Percentiles rank a stretch among this genome's conserved stretches.
These are phyloP conservation scores for Camelina sativa DNA, from an alignment of 345 rosid genomes.

Conservation along the genomic window DNA sequence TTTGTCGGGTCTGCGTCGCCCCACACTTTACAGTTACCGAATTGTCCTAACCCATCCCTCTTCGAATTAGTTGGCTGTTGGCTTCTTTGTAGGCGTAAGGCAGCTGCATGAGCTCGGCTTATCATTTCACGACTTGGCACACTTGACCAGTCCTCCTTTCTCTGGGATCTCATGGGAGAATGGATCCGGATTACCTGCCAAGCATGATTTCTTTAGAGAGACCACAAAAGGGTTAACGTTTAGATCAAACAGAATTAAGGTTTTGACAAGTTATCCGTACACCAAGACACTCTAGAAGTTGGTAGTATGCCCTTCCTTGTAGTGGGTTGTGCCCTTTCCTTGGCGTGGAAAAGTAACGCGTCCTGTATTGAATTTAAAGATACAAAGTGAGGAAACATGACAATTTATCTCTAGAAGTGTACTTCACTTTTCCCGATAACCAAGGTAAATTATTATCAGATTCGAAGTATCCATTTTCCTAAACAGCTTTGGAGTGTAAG, in stretches of 20 bases:
- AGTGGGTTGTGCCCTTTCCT: conserved; percentile 98
- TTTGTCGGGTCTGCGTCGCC: conserved; percentile 59
- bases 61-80: conserved; percentile 43
- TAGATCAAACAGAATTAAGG: conserved; percentile 8
- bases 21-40: conserved; percentile 95
- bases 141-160: conserved; percentile 82
- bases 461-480: conserved; percentile 1
- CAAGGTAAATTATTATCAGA: conserved; percentile 17
- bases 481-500: conserved; percentile 5
- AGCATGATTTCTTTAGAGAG: conserved; percentile 20
- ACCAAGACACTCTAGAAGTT: conserved; percentile 95
- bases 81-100: conserved; percentile 72
- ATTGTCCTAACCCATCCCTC: conserved; percentile 59
- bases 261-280: conserved; percentile 50
- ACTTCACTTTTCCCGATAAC: background rate
- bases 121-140: conserved; percentile 85
- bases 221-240: conserved; percentile 13
- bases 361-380: conserved; percentile 52
- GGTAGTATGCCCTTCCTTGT: conserved; percentile 98
- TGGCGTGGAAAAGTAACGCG: conserved; percentile 88
- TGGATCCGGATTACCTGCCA: conserved; percentile 89
- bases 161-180: conserved; percentile 86
- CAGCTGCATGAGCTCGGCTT: conserved; percentile 73
- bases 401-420: background rate
- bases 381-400: conserved; percentile 28